Conservation (phyloP, 2,329 filamentous ascomycete species). For the Chaetomiaceae sp. region DNA sequence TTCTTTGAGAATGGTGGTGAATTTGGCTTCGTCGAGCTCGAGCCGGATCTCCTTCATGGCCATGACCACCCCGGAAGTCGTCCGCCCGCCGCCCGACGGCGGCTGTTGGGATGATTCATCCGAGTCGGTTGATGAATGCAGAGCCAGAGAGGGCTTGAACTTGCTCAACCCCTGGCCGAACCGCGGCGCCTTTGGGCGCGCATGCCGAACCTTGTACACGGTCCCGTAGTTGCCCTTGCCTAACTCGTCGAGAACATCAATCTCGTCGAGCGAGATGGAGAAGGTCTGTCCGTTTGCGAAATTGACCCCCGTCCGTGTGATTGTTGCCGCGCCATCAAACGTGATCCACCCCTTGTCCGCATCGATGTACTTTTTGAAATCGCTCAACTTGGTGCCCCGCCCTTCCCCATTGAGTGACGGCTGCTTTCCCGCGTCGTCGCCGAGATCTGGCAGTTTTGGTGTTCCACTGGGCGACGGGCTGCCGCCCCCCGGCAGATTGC, state of each 20-base stretch:
- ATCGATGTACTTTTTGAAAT: constrained; percentile 77
- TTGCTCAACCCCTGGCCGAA: constrained; percentile 56
- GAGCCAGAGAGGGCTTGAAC: constrained; percentile 38
- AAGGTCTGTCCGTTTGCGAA: constrained; percentile 88
- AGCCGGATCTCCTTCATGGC: constrained; percentile 98
- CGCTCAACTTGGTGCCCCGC: constrained; percentile 50
- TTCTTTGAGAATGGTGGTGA: constrained; percentile 96
- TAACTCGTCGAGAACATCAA: constrained; percentile 86
- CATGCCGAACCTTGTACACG: constrained; percentile 92
- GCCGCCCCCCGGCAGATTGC: constrained; percentile 37
- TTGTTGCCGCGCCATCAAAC: constrained; percentile 87
- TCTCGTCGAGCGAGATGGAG: constrained; percentile 90
- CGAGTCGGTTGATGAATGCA: constrained; percentile 36
- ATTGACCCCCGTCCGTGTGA: constrained; percentile 85
- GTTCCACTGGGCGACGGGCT: constrained; percentile 31
- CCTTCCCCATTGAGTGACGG: constrained; percentile 34
- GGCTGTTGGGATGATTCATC: constrained; percentile 27
- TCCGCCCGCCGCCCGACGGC: constrained; percentile 31
- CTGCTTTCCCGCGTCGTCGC: constrained; percentile 20
- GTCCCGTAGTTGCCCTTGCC: constrained; percentile 98
- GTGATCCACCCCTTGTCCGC: constrained; percentile 85
- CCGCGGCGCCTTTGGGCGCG: constrained; percentile 56
- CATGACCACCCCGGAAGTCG: constrained; percentile 76
- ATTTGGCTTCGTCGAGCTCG: constrained; percentile 94
- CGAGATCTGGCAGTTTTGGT: constrained; percentile 44